Evolutionary conservation across 805 yeast species (phyloP), one percentile per base, ranked within the genome.

Genomic region (Kodamaea jinghongensis): DNA sequence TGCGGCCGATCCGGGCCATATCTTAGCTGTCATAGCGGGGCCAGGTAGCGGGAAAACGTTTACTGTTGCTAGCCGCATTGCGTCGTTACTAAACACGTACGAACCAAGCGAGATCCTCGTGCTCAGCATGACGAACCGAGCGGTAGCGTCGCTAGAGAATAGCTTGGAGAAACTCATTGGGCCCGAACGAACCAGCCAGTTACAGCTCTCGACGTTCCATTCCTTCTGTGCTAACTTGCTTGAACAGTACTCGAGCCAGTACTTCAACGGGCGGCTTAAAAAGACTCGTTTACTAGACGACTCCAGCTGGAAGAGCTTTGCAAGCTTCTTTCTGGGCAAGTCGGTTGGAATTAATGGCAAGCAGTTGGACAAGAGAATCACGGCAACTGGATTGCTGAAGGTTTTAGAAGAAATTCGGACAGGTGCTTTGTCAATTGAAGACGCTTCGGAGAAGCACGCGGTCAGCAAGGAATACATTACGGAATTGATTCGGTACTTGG

Each of bases 11-110:
- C 62, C 66, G 6, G 55, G 63, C 12, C 58, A 67, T 6, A 59
- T 81, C 0, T 55, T 83, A 4, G 67, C 75, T 27, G 66, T 83
- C 1, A 62, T 70, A 6, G 85, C 89, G 0, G 88, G 88, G 0
- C 88, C 90, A 0, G 89, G 90, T 3, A 74, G 85, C 6, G 90
- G 91, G 2, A 83, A 83, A 51, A 81, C 89, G 0, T 62, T 65
- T 25, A 81, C 88, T 0, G 48, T 83, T 22, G 71, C 78, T 4
- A 64, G 71, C 22, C 66, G 85, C 43, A 66, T 83, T 0, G 74
- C 74, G 2, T 64, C 72, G 42, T 46, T 80, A 45, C 49, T 77
- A 1, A 8, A 20, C 23, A 5, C 7, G 23, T 20, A 20, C 23
- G 42, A 54, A 2, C 86, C 89, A 0, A 55, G 65, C 2, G 78